Evolutionary conservation across 192 early-diverging fungal species (phyloP).

Genomic region (Pilobolus umbonatus): DNA sequence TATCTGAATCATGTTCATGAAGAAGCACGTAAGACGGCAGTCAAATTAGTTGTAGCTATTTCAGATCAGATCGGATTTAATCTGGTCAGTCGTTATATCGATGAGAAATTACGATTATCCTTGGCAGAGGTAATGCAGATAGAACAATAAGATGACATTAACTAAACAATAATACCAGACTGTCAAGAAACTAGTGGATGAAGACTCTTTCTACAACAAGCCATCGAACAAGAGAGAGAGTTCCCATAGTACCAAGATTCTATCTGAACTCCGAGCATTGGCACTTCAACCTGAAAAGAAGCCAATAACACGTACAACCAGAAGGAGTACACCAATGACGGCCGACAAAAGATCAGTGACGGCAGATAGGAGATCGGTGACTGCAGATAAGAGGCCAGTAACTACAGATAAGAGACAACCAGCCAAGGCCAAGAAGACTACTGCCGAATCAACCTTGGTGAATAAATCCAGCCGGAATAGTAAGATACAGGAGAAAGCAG

Average conservation of each 20-base stretch:
- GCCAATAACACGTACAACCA: not conserved
- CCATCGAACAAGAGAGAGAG: not conserved
- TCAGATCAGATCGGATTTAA: constrained; percentile 19
- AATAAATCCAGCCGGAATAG: not conserved
- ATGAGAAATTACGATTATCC: constrained; percentile 2
- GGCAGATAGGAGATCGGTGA: not conserved
- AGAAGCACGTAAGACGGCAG: constrained; percentile 13
- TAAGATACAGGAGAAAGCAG: constrained; percentile 6
- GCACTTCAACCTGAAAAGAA: constrained; percentile 3
- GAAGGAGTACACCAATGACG: not conserved
- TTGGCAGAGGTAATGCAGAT: constrained; percentile 6
- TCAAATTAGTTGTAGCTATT: constrained; percentile 8
- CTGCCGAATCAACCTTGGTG: not conserved
- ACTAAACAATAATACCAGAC: not conserved
- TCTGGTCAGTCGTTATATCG: constrained; percentile 8
- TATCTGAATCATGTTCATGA: constrained; percentile 15
- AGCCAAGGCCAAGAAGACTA: not conserved
- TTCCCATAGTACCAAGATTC: not conserved
- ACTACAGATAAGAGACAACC: not conserved
- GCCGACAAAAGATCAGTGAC: constrained; percentile 18
- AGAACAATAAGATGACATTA: not conserved
- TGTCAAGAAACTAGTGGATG: constrained; percentile 9
- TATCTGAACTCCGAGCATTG: constrained; percentile 17
- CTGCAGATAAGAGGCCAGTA: not conserved
- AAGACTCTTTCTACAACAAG: constrained; percentile 1